Evolutionary conservation across 2,329 filamentous ascomycete genomes (phyloP), one percentile per base, ranked within the genome.

Genomic region (Atkinsonella hypoxylon): DNA sequence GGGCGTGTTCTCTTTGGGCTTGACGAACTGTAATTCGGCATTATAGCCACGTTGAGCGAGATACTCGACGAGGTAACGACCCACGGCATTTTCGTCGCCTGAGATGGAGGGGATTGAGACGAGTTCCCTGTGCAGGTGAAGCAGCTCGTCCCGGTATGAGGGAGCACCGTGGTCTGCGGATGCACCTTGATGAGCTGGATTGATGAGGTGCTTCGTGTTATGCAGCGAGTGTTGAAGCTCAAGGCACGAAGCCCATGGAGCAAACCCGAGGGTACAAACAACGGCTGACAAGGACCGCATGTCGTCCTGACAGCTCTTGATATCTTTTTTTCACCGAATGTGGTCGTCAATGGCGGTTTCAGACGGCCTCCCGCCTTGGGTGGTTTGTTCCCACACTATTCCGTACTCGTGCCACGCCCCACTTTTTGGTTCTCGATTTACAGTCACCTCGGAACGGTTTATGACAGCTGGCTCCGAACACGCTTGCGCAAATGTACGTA

Each of bases 101-200:
- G 78, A 82, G 55, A 89, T 77, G 0, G 88, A 95, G 47, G 84
- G 75, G 43, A 84, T 84, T 52, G 84, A 74, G 31, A 90, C 75
- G n/a, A 95, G 79, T 15, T 80, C 76, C 49, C 82, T 79, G 69
- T 95, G 89, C 12, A 95, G 76, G 17, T 76, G 74, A 42, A 95
- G 74, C 1, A 95, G 76, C 39, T 69, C 64, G 3, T 68, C 57
- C 38, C 77, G 74, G 55, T 68, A 69, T 20, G 62, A 56, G 4
- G 66, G 64, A 32, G 62, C 57, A 48, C 61, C 55, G 26, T 54
- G 44, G 52, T 54, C 18, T 31, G 38, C 9, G 22, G 17, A n/a
- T 32, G n/a, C 11, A 36, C n/a, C 38, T n/a, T 32, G 47, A 30
- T 42, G 47, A 30, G 4, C 18, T 41, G 13, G 47, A 22, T 17